These are phyloP conservation scores for Agaricus blazei DNA, from an alignment of 768 basidiomycete genomes.

Conservation along the genomic window DNA sequence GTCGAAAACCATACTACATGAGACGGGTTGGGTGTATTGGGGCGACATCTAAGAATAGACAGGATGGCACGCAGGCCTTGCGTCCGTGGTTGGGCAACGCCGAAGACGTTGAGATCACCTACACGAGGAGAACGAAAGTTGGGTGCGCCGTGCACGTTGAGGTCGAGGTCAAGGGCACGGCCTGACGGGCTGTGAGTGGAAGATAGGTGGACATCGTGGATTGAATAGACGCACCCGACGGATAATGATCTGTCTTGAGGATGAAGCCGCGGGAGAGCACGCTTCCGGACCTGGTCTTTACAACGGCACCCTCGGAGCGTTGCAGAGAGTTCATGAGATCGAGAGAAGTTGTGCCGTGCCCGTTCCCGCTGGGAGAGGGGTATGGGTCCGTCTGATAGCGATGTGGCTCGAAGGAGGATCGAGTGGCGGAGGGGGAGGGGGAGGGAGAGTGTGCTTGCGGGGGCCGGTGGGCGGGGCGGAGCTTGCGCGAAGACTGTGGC, in stretches of 20 bases:
- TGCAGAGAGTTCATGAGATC: slow-evolving; percentile 62
- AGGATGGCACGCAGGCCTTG: slow-evolving; percentile 89
- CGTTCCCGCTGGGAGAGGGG: background rate
- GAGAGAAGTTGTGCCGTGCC: slow-evolving; percentile 25
- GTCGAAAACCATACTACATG: slow-evolving; percentile 96
- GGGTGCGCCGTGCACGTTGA: slow-evolving; percentile 91
- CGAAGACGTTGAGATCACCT: slow-evolving; percentile 85
- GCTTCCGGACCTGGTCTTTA: slow-evolving; percentile 78
- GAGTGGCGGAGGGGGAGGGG: background rate
- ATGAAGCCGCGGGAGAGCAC: slow-evolving; percentile 88
- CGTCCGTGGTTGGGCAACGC: slow-evolving; percentile 91
- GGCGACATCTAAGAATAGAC: slow-evolving; percentile 74
- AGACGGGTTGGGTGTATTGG: slow-evolving; percentile 54
- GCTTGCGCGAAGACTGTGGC: background rate
- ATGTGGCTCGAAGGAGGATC: background rate
- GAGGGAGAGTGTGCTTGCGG: background rate
- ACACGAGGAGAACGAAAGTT: slow-evolving; percentile 86
- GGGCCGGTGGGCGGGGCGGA: background rate
- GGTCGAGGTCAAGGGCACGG: slow-evolving; percentile 83
- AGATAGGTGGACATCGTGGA: background rate
- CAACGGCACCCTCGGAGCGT: slow-evolving; percentile 66
- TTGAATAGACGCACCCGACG: slow-evolving; percentile 46
- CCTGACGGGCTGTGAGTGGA: slow-evolving; percentile 36
- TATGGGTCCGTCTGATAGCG: background rate
- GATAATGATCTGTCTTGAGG: slow-evolving; percentile 89